Percentiles rank a stretch among this genome's conserved stretches.
phyloP scores from a whole-genome alignment of 2,329 filamentous ascomycete genomes.

The Epichloe scottii region DNA sequence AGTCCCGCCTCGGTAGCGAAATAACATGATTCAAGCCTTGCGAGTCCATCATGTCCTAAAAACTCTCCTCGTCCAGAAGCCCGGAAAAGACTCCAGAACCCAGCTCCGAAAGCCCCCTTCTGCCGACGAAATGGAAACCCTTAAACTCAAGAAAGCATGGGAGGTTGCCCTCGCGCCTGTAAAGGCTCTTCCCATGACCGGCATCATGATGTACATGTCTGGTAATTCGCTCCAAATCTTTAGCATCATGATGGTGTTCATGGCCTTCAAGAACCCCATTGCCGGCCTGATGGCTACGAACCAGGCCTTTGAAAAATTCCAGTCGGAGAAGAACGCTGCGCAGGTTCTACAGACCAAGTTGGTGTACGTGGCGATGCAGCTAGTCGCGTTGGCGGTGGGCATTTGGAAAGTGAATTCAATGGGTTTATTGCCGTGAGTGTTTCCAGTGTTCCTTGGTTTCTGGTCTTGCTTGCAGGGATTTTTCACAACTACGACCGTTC shows the following conservation, averaged over 20 bases:
- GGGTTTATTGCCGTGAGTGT: constrained; percentile 77
- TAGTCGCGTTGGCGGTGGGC: constrained; percentile 70
- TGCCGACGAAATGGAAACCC: constrained; percentile 77
- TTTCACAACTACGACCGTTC: not conserved
- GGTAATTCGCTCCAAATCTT: constrained; percentile 98
- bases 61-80: constrained; percentile 26
- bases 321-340: constrained; percentile 62
- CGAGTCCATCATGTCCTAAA: not conserved
- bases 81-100: constrained; percentile 36
- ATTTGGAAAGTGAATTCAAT: constrained; percentile 96
- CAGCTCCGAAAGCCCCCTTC: constrained; percentile 55
- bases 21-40: not conserved
- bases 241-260: constrained; percentile 99
- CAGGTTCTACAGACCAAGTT: constrained; percentile 74
- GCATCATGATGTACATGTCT: constrained; percentile 99
- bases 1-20: not conserved
- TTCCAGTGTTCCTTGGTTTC: not conserved
- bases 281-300: constrained; percentile 74
- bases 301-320: constrained; percentile 80
- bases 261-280: constrained; percentile 95
- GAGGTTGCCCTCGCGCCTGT: constrained; percentile 87
- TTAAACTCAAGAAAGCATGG: constrained; percentile 99
- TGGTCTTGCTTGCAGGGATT: not conserved
- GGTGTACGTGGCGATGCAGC: constrained; percentile 78
- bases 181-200: constrained; percentile 94